These are phyloP conservation scores for Puya raimondii DNA, from an alignment of 176 grass and related monocot genomes.

Conservation along the genomic window DNA sequence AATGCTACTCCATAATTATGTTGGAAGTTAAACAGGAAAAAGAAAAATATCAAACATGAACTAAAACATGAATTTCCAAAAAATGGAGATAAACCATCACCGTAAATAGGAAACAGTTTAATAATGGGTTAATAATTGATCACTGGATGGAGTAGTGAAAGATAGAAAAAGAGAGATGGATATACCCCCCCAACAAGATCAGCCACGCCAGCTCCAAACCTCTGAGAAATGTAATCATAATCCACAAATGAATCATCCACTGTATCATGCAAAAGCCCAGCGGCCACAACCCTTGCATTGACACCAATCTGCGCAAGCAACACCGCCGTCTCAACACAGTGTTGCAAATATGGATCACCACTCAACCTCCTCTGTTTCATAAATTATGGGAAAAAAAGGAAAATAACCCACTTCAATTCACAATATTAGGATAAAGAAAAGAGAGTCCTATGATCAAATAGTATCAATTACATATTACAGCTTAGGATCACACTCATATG, in stretches of 20 bases:
- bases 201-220: slow-evolving; percentile 16
- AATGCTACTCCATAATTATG: too few species aligned
- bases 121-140: too few species aligned
- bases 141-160: not conserved
- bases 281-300: slow-evolving; percentile 24
- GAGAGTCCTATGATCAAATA: too few species aligned
- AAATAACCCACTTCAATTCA: not conserved
- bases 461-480: too few species aligned
- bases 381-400: not conserved
- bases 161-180: not conserved
- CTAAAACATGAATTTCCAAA: too few species aligned
- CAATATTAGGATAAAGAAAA: too few species aligned
- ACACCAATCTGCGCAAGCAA: slow-evolving; percentile 25
- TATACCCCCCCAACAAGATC: slow-evolving; percentile 23
- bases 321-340: slow-evolving; percentile 25
- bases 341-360: slow-evolving; percentile 27
- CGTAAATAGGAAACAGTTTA: too few species aligned
- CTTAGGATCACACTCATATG: too few species aligned
- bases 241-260: slow-evolving; percentile 27
- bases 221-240: slow-evolving; percentile 14
- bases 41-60: too few species aligned
- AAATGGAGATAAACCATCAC: too few species aligned
- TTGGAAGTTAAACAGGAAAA: too few species aligned
- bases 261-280: slow-evolving; percentile 24
- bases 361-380: slow-evolving; percentile 9